These are phyloP conservation scores for Scheffersomyces stipitis DNA, from an alignment of 805 yeast genomes.

Conservation along the genomic window DNA sequence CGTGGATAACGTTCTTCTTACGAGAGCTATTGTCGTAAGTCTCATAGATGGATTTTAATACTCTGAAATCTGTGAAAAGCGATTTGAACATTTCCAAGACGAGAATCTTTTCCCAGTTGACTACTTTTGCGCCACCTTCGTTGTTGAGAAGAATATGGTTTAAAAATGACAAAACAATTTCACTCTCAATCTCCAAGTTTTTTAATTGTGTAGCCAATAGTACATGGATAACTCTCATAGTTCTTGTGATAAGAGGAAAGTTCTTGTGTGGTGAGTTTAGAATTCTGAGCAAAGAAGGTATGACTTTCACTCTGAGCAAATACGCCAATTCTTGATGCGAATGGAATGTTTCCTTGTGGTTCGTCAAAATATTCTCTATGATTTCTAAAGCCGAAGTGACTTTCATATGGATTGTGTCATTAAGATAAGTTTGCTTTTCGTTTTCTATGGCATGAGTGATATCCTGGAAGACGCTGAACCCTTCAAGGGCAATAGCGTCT, in stretches of 20 bases:
- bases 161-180: conserved; percentile 72
- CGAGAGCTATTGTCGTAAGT: conserved; percentile 59
- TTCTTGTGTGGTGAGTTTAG: conserved; percentile 53
- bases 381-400: conserved; percentile 73
- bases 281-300: conserved; percentile 72
- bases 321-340: conserved; percentile 63
- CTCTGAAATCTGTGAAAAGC: conserved; percentile 54
- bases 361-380: conserved; percentile 72
- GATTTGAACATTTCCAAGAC: conserved; percentile 71
- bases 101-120: conserved; percentile 68
- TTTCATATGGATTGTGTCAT: conserved; percentile 53
- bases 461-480: conserved; percentile 68
- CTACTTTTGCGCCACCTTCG: conserved; percentile 42
- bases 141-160: conserved; percentile 69
- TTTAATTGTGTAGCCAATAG: conserved; percentile 57
- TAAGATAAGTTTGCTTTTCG: conserved; percentile 53
- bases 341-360: conserved; percentile 57
- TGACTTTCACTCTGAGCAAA: conserved; percentile 63
- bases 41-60: conserved; percentile 52
- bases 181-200: conserved; percentile 71
- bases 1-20: conserved; percentile 60
- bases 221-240: conserved; percentile 66
- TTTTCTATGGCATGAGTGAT: conserved; percentile 66
- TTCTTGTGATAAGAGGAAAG: conserved; percentile 72
- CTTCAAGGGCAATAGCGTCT: conserved; percentile 61